Percentiles rank a stretch among this genome's conserved stretches.
phyloP scores from a whole-genome alignment of 345 rosid genomes.

The Eucalyptus dawsonii region DNA sequence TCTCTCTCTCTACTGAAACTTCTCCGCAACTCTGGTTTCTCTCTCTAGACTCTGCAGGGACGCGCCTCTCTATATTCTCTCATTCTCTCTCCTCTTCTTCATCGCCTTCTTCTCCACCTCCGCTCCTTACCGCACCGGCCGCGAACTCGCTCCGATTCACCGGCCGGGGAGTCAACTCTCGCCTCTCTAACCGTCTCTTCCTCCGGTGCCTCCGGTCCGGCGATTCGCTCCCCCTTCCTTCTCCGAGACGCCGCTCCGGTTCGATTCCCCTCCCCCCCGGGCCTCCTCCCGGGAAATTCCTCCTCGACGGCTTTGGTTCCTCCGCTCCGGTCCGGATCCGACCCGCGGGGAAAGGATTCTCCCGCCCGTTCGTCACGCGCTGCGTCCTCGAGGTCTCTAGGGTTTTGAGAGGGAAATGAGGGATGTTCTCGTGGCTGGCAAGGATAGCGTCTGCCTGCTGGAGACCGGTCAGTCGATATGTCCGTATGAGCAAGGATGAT shows the following conservation, averaged over 20 bases:
- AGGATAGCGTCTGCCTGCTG: slow-evolving; percentile 64
- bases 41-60: background rate
- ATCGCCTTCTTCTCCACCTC: background rate
- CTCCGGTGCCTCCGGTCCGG: background rate
- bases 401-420: slow-evolving; percentile 44
- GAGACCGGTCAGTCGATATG: slow-evolving; percentile 61
- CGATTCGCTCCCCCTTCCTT: background rate
- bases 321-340: background rate
- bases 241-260: background rate
- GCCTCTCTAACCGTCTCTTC: background rate
- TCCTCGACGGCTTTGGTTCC: background rate
- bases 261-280: background rate
- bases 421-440: slow-evolving; percentile 82
- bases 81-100: background rate
- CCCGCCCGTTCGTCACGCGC: background rate
- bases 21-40: background rate
- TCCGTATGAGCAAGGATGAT: slow-evolving; percentile 74
- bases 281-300: background rate
- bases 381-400: background rate
- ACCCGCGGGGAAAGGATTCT: background rate
- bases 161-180: background rate
- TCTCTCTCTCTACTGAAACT: background rate
- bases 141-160: background rate
- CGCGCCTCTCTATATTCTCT: background rate
- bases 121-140: background rate